These are phyloP conservation scores for Kwoniella shivajii DNA, from an alignment of 1,284 basidiomycete species.

Conservation along the genomic window DNA sequence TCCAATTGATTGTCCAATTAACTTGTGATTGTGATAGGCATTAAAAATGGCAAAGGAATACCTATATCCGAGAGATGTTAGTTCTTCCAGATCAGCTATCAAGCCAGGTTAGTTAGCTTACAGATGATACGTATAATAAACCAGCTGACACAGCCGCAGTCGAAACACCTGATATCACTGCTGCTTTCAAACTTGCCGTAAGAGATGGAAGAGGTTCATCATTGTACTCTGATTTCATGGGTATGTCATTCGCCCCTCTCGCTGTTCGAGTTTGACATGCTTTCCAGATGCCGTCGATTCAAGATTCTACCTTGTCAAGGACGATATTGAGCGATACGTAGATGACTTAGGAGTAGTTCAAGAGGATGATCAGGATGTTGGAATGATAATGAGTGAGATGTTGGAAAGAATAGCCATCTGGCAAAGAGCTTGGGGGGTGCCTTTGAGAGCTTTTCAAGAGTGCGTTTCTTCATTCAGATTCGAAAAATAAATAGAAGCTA, in stretches of 20 bases:
- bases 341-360: constrained; percentile 22
- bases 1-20: background rate
- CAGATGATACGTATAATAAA: background rate
- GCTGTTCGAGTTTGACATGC: background rate
- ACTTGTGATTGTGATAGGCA: constrained; percentile 19
- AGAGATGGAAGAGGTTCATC: constrained; percentile 14
- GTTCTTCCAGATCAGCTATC: constrained; percentile 6
- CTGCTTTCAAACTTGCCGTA: constrained; percentile 27
- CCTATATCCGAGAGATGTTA: constrained; percentile 33
- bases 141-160: constrained; percentile 6
- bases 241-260: constrained; percentile 12
- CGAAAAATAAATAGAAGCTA: too few species aligned
- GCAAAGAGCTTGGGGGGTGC: constrained; percentile 50
- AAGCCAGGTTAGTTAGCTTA: constrained; percentile 24
- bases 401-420: constrained; percentile 46
- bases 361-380: constrained; percentile 1
- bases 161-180: constrained; percentile 31
- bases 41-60: constrained; percentile 21
- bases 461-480: constrained; percentile 19
- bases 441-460: constrained; percentile 43
- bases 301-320: constrained; percentile 39
- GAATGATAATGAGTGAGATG: constrained; percentile 36
- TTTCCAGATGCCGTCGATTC: constrained; percentile 35
- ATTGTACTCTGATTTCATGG: constrained; percentile 37
- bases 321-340: constrained; percentile 36